Conservation (phyloP, 2,329 filamentous ascomycete genomes). For the Neodidymelliopsis sp. region DNA sequence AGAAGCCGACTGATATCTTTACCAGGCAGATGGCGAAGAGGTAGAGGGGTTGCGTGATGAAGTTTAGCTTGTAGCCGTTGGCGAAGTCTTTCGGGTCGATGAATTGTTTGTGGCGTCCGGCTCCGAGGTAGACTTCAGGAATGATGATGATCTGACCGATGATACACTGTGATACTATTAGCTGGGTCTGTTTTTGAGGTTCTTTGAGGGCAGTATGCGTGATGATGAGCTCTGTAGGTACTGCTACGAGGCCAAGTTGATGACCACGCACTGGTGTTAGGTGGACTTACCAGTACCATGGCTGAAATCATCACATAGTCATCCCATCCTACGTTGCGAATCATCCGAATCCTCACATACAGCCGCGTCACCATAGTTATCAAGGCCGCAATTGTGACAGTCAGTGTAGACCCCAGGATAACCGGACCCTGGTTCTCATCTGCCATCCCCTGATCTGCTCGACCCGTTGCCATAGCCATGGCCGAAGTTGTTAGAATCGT, state of each 20-base stretch:
- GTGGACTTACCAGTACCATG: slow-evolving; percentile 43
- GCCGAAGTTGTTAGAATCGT: not conserved
- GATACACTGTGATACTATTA: slow-evolving; percentile 40
- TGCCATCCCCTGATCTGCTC: not conserved
- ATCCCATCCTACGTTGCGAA: slow-evolving; percentile 60
- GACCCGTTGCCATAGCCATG: not conserved
- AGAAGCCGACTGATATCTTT: slow-evolving; percentile 59
- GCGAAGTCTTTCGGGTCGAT: slow-evolving; percentile 46
- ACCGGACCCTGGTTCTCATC: slow-evolving; percentile 48
- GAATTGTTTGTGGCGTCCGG: slow-evolving; percentile 56
- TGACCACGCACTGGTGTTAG: too few relatives aligned
- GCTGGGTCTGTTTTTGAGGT: not conserved
- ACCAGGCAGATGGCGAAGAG: slow-evolving; percentile 56
- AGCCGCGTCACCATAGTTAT: slow-evolving; percentile 52
- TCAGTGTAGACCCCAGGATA: slow-evolving; percentile 53
- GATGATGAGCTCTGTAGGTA: too few relatives aligned
- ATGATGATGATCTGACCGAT: slow-evolving; percentile 53
- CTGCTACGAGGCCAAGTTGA: too few relatives aligned
- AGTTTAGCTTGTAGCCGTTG: slow-evolving; percentile 56
- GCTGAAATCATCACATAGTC: slow-evolving; percentile 56
- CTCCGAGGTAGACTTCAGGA: slow-evolving; percentile 53
- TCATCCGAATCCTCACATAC: slow-evolving; percentile 59
- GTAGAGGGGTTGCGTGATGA: slow-evolving; percentile 58
- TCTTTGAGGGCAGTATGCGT: not conserved
- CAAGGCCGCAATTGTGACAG: slow-evolving; percentile 52